A percentile compares a stretch with the other conserved stretches of the same genome.
Conservation (phyloP, 2,329 filamentous ascomycete species). For the Chrysosporium keratinophilum region DNA sequence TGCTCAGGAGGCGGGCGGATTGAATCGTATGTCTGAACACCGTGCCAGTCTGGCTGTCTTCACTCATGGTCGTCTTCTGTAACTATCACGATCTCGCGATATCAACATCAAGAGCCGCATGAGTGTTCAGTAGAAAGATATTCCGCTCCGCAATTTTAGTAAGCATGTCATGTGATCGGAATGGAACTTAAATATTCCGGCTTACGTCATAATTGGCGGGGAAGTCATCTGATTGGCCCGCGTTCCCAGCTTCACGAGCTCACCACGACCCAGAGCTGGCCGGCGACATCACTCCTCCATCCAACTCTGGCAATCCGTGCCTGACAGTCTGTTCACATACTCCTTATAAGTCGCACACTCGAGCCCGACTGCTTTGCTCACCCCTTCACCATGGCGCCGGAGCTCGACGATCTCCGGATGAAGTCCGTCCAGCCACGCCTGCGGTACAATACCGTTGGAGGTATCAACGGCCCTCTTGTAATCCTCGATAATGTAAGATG, state of each 20-base stretch:
- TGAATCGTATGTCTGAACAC: background rate
- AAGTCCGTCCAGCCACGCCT: slow-evolving; percentile 56
- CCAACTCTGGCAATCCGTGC: too few relatives aligned
- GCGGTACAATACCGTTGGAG: slow-evolving; percentile 96
- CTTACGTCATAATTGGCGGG: slow-evolving; percentile 3
- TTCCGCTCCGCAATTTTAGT: background rate
- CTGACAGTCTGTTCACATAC: background rate
- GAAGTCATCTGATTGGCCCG: slow-evolving; percentile 6
- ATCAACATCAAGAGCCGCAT: background rate
- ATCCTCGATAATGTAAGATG: slow-evolving; percentile 82
- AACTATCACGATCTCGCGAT: background rate
- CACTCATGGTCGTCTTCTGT: background rate
- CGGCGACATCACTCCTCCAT: background rate
- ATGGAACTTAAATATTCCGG: background rate
- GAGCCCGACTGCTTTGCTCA: background rate
- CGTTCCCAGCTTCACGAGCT: background rate
- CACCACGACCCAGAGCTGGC: background rate
- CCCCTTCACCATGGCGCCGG: slow-evolving; percentile 28
- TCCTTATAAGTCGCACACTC: background rate
- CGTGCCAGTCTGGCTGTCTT: background rate
- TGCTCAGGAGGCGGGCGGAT: slow-evolving; percentile 25
- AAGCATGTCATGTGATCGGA: background rate
- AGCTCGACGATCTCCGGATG: slow-evolving; percentile 39
- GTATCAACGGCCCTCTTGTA: slow-evolving; percentile 95
- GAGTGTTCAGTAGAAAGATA: background rate